phyloP scores from a whole-genome alignment of 2,329 filamentous ascomycete genomes.

The Colletotrichum navitas region DNA sequence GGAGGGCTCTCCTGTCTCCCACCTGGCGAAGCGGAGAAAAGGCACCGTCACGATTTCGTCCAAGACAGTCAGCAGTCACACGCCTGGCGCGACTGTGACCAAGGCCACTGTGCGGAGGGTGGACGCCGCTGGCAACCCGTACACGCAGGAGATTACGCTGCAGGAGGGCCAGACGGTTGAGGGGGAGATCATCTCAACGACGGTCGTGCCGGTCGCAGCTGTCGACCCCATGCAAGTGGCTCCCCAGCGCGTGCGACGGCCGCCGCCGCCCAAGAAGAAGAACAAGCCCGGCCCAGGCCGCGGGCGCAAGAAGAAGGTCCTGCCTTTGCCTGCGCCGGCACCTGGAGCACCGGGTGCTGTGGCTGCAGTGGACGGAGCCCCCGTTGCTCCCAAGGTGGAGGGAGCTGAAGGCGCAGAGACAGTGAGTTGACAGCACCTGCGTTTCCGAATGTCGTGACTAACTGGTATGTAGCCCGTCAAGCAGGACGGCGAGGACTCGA shows the following conservation, averaged over 20 bases:
- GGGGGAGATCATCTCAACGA: constrained; percentile 80
- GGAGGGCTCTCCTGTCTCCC: constrained; percentile 65
- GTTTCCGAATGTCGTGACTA: constrained; percentile 39
- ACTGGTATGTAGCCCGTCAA: constrained; percentile 53
- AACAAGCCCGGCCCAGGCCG: constrained; percentile 80
- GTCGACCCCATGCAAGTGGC: constrained; percentile 62
- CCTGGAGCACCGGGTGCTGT: constrained; percentile 53
- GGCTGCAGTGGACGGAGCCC: constrained; percentile 49
- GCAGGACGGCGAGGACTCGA: constrained; percentile 58
- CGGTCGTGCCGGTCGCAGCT: constrained; percentile 66
- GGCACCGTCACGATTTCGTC: constrained; percentile 69
- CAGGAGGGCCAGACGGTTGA: constrained; percentile 83
- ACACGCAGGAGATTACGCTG: constrained; percentile 86
- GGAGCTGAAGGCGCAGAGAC: constrained; percentile 33
- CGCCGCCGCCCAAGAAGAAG: constrained; percentile 85
- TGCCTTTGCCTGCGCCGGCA: constrained; percentile 54
- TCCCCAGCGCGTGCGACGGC: constrained; percentile 68
- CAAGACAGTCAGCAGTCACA: constrained; percentile 60
- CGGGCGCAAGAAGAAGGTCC: constrained; percentile 82
- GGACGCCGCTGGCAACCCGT: constrained; percentile 84
- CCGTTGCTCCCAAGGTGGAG: constrained; percentile 35
- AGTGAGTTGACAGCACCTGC: constrained; percentile 22
- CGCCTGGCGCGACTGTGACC: constrained; percentile 70
- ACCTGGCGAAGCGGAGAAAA: constrained; percentile 73
- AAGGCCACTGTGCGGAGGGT: constrained; percentile 84